Conservation (phyloP, 768 basidiomycete genomes). For the Boletus rubroflammeus region DNA sequence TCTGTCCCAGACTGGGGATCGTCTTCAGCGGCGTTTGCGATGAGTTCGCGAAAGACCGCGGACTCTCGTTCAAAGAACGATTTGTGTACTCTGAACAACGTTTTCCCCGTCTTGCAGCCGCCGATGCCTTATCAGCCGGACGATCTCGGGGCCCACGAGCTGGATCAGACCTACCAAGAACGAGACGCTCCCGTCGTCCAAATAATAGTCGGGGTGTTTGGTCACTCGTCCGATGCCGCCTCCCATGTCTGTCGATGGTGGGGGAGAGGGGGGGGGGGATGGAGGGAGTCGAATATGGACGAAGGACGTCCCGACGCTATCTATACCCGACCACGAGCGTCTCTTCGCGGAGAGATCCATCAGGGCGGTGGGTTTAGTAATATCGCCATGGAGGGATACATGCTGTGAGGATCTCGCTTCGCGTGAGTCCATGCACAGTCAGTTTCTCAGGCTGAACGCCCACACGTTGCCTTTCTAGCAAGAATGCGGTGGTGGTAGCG, state of each 20-base stretch:
- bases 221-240: conserved; percentile 9
- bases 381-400: neutral
- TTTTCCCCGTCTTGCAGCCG: conserved; percentile 44
- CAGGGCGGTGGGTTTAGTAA: conserved; percentile 4
- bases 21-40: conserved; percentile 30
- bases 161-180: conserved; percentile 15
- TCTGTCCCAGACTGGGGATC: conserved; percentile 35
- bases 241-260: conserved; percentile 9
- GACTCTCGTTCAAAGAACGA: conserved; percentile 63
- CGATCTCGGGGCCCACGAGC: neutral
- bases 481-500: neutral
- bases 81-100: conserved; percentile 50
- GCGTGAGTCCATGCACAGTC: neutral
- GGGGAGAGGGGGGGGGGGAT: neutral
- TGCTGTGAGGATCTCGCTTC: conserved; percentile 13
- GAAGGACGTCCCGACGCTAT: conserved; percentile 8
- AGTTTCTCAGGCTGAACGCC: conserved; percentile 1
- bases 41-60: conserved; percentile 34
- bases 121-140: conserved; percentile 5
- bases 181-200: conserved; percentile 10
- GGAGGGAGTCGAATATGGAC: neutral
- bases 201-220: conserved; percentile 6
- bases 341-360: conserved; percentile 19
- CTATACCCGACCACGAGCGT: conserved; percentile 13
- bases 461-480: neutral